Percentiles rank a stretch among this genome's conserved stretches.
These are phyloP conservation scores for Taphrina pruni DNA, from an alignment of 1,139 yeast genomes.

Conservation along the genomic window DNA sequence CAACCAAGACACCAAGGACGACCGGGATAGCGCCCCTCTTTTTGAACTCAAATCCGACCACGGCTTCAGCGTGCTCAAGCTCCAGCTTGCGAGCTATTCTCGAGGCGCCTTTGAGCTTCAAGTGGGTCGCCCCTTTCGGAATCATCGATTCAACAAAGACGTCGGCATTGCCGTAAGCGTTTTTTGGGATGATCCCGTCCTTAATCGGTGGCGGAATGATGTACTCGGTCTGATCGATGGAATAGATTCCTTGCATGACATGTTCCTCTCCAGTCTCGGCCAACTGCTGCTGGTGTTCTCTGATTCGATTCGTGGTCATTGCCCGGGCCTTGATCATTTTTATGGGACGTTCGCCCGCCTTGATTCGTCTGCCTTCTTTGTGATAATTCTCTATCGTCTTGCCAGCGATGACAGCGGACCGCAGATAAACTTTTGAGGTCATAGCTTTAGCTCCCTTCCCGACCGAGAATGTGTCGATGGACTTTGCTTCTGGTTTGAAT, in stretches of 20 bases:
- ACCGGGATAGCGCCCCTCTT: conserved; percentile 62
- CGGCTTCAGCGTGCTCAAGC: conserved; percentile 85
- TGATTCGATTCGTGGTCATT: conserved; percentile 47
- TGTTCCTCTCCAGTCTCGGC: conserved; percentile 62
- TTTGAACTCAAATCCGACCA: conserved; percentile 79
- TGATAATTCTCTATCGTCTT: conserved; percentile 87
- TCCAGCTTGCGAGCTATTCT: conserved; percentile 72
- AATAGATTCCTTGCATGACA: conserved; percentile 62
- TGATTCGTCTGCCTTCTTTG: conserved; percentile 74
- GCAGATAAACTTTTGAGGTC: conserved; percentile 61
- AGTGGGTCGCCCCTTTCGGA: conserved; percentile 74
- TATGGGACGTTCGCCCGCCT: conserved; percentile 68
- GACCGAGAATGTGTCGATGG: conserved; percentile 67
- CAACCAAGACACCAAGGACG: conserved; percentile 79
- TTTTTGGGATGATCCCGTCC: conserved; percentile 72
- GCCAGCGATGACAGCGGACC: conserved; percentile 67
- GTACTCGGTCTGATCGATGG: conserved; percentile 74
- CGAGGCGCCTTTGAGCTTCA: conserved; percentile 50
- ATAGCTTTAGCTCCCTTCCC: conserved; percentile 49
- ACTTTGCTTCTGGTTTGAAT: conserved; percentile 66
- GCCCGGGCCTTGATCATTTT: conserved; percentile 54
- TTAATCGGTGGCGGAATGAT: conserved; percentile 70
- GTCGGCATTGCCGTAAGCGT: conserved; percentile 83
- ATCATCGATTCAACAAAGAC: conserved; percentile 77
- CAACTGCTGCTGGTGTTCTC: conserved; percentile 53